A percentile compares a stretch with the other conserved stretches of the same genome.
Conservation (phyloP, 306 rosid genomes). For the Abrus precatorius region DNA sequence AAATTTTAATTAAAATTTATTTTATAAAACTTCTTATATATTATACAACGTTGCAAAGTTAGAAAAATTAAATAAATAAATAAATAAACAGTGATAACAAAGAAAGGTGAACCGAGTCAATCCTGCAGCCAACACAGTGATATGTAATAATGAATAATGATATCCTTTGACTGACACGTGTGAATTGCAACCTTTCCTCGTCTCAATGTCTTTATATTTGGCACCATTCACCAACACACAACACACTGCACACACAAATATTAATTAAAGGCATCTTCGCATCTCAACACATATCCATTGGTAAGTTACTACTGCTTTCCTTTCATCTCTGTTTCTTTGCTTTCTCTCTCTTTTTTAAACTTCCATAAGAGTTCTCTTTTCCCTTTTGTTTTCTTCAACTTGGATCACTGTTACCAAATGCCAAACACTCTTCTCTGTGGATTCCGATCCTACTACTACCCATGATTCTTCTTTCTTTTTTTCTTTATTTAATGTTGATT, state of each 20-base stretch:
- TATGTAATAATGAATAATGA: neutral
- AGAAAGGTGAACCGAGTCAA: slow-evolving; percentile 40
- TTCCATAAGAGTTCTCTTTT: neutral
- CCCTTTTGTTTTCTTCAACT: neutral
- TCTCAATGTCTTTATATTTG: neutral
- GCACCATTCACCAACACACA: no score
- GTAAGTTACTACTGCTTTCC: slow-evolving; percentile 36
- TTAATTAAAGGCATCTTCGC: neutral
- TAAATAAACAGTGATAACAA: neutral
- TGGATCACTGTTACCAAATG: slow-evolving; percentile 36
- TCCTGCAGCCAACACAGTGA: slow-evolving; percentile 5
- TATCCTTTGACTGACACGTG: slow-evolving; percentile 45
- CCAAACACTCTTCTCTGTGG: slow-evolving; percentile 27
- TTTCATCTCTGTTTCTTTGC: neutral
- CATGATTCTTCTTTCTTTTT: neutral
- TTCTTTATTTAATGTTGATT: slow-evolving; percentile 7
- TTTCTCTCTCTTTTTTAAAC: neutral
- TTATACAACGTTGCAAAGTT: no score
- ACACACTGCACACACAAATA: neutral
- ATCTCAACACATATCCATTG: slow-evolving; percentile 25
- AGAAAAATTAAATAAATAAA: no score
- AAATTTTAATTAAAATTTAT: no score
- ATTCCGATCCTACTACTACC: slow-evolving; percentile 15
- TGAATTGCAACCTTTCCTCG: neutral
- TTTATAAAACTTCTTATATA: no score